Base-by-base conservation (phyloP, 2,329 filamentous ascomycete genomes). In the Hymenoscyphus fraxineus region DNA sequence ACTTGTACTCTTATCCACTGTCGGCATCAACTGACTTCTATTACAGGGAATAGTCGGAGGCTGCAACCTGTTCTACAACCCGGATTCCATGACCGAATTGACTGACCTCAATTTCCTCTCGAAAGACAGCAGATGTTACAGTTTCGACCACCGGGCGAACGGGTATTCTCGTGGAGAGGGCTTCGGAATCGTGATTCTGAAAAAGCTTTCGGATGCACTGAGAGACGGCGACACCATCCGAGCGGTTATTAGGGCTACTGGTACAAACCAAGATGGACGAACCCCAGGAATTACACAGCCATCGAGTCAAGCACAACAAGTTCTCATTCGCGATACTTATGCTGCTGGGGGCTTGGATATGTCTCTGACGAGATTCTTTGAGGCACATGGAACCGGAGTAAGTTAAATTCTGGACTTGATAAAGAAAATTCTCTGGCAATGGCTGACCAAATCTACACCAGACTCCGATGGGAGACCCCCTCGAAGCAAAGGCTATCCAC, bases 81-180 rank as follows among this genome's bases (percentile, higher is more conserved):
- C 0, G 78, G 86, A 54, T 86, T 41, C 19, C 16, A 15, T 32
- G 10, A 40, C 19, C 16, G 27, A 22, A 19, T 31, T 62, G 38
- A 19, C 54, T 13, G 47, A 64, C 31, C 44, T 66, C 77, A 82
- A 55, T 7, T 59, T 69, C 27, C 58, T 67, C 1, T 63, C 59
- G 16, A 57, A 60, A 16, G 68, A 67, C 73, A 78, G 80, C 0
- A 72, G 77, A n/a, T 84, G 81, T 66, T 82, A 82, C 63, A 76
- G 77, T 2, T 88, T 86, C 68, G 86, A 89, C 67, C 70, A 78
- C 16, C 77, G 80, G 1, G 88, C 85, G 27, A 83, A 86, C 65
- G 88, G 88, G 0, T 90, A 89, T 69, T 84, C 81, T 0, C 79
- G 86, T 40, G 87, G 85, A 1, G 87, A 90, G 69, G 87, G 86